phyloP scores from a whole-genome alignment of 108 stramenopile species.

The Cyclotella atomus region DNA sequence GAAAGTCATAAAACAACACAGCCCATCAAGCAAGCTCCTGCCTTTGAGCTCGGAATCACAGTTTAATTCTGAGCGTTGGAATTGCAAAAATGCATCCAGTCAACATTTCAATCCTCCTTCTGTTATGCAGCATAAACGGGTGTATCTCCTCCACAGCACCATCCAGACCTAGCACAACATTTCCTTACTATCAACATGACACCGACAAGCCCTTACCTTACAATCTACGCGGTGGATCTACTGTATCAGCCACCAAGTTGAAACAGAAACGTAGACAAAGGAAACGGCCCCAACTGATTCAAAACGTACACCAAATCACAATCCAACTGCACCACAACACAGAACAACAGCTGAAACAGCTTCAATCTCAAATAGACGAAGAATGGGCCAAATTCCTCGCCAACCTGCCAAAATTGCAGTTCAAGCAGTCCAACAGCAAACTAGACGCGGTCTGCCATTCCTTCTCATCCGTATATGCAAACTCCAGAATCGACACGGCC shows the following conservation, averaged over 20 bases:
- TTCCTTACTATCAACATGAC: neutral
- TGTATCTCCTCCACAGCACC: neutral
- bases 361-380: constrained; percentile 14
- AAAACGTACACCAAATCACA: constrained; percentile 14
- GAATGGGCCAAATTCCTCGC: neutral
- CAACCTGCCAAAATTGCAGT: constrained; percentile 17
- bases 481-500: constrained; percentile 47
- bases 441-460: constrained; percentile 42
- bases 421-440: constrained; percentile 27
- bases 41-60: too few species aligned
- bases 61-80: neutral
- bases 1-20: too few species aligned
- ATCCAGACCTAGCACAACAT: constrained; percentile 2
- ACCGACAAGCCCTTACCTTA: neutral
- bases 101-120: constrained; percentile 7
- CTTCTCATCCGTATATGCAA: constrained; percentile 19
- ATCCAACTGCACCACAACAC: constrained; percentile 22
- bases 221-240: constrained; percentile 43
- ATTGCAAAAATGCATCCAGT: neutral
- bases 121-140: neutral
- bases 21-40: neutral
- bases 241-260: constrained; percentile 15
- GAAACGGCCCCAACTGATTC: neutral
- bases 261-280: constrained; percentile 6
- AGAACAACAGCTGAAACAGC: neutral